phyloP scores from a whole-genome alignment of 345 rosid genomes.

The Erodium maritimum region DNA sequence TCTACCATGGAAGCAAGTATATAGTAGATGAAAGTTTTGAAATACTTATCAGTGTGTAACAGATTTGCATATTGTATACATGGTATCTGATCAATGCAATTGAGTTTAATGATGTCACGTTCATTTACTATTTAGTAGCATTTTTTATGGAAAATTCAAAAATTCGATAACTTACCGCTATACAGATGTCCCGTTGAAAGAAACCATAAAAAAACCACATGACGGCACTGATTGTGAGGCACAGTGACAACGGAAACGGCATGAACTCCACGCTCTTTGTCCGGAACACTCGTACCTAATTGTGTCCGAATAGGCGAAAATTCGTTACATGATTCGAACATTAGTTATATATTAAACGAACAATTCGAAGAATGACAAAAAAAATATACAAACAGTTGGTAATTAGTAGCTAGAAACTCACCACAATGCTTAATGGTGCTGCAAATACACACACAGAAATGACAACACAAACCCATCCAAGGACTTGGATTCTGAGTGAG shows the following conservation, averaged over 20 bases:
- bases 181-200: slow-evolving; percentile 40
- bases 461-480: slow-evolving; percentile 80
- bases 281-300: slow-evolving; percentile 66
- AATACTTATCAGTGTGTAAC: no score
- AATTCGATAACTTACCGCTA: slow-evolving; percentile 50
- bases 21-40: no score
- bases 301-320: no score
- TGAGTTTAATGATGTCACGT: no score
- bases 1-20: no score
- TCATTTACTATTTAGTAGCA: no score
- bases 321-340: not conserved
- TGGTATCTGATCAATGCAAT: no score
- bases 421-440: slow-evolving; percentile 83
- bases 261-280: slow-evolving; percentile 80
- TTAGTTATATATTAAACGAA: no score
- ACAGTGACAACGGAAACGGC: slow-evolving; percentile 65
- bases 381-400: not conserved
- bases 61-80: no score
- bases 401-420: slow-evolving; percentile 13
- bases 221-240: slow-evolving; percentile 77
- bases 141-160: no score
- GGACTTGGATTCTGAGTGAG: slow-evolving; percentile 23
- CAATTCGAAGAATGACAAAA: no score
- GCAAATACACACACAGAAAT: slow-evolving; percentile 57
- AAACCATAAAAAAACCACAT: slow-evolving; percentile 90